Evolutionary conservation across 495 filamentous ascomycete genomes (phyloP).

Genomic region (Aspergillus homomorphus): DNA sequence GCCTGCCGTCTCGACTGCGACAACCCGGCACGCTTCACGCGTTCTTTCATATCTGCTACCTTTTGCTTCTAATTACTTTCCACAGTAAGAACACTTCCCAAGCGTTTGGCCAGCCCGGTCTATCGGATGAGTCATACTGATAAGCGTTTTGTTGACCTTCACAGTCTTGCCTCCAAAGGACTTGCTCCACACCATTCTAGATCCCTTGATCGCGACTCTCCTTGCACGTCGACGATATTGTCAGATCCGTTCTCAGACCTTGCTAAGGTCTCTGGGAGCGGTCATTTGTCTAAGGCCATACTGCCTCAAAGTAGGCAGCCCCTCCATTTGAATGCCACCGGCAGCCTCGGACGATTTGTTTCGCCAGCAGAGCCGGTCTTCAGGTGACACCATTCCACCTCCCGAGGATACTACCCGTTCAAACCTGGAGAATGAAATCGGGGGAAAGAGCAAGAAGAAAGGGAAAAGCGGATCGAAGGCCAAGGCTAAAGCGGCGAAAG

Average conservation of each 20-base stretch:
- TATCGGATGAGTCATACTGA: slow-evolving; percentile 20
- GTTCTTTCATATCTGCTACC: background rate
- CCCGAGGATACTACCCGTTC: slow-evolving; percentile 25
- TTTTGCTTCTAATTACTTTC: background rate
- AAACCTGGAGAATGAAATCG: slow-evolving; percentile 39
- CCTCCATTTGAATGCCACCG: slow-evolving; percentile 46
- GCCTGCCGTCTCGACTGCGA: background rate
- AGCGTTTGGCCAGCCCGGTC: background rate
- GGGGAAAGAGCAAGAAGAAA: slow-evolving; percentile 48
- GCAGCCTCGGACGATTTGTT: slow-evolving; percentile 46
- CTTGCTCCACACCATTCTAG: background rate
- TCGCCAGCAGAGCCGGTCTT: slow-evolving; percentile 42
- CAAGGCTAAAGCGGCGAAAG: slow-evolving; percentile 39
- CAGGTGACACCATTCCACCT: slow-evolving; percentile 36
- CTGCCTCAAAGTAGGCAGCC: slow-evolving; percentile 33
- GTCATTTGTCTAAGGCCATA: slow-evolving; percentile 14
- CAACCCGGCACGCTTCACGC: background rate
- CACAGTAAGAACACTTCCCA: slow-evolving; percentile 1
- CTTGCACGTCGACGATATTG: slow-evolving; percentile 10
- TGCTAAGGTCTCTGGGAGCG: slow-evolving; percentile 36
- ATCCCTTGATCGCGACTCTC: background rate
- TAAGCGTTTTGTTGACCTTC: slow-evolving; percentile 10
- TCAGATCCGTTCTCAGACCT: slow-evolving; percentile 39
- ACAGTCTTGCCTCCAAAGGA: background rate
- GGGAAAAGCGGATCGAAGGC: slow-evolving; percentile 37